A percentile compares a stretch with the other conserved stretches of the same genome.
These are phyloP conservation scores for Rhododendron ovatum DNA, from an alignment of 148 eudicot genomes.

Conservation along the genomic window DNA sequence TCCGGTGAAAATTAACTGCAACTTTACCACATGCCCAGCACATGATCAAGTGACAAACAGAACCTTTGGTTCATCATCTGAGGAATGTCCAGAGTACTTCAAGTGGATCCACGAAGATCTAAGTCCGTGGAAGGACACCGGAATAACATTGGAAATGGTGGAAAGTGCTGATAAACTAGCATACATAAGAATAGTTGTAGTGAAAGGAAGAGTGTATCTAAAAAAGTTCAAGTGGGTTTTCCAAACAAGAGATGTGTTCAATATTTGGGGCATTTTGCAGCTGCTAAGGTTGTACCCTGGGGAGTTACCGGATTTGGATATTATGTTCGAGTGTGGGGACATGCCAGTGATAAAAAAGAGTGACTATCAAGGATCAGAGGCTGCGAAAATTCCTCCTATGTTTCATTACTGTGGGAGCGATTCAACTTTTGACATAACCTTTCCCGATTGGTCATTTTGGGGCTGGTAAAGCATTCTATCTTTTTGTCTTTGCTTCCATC, in stretches of 20 bases:
- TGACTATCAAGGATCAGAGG: slow-evolving; percentile 11
- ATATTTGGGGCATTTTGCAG: slow-evolving; percentile 51
- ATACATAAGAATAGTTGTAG: slow-evolving; percentile 34
- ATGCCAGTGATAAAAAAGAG: slow-evolving; percentile 26
- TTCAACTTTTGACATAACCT: slow-evolving; percentile 35
- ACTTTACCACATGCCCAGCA: neutral
- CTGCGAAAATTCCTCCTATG: slow-evolving; percentile 23
- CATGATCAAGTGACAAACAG: neutral
- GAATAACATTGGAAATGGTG: slow-evolving; percentile 48
- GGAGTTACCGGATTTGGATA: slow-evolving; percentile 44
- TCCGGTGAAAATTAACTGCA: neutral
- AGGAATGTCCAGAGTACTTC: slow-evolving; percentile 53
- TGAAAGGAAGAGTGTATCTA: slow-evolving; percentile 49
- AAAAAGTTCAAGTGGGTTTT: slow-evolving; percentile 29
- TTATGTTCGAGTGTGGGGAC: slow-evolving; percentile 41
- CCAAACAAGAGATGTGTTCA: slow-evolving; percentile 49
- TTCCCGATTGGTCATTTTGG: slow-evolving; percentile 67
- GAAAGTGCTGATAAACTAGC: slow-evolving; percentile 30
- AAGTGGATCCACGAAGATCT: slow-evolving; percentile 69
- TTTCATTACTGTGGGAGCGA: slow-evolving; percentile 55
- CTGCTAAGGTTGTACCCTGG: slow-evolving; percentile 45
- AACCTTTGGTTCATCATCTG: neutral
- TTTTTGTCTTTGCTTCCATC: neutral
- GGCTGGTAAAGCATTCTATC: slow-evolving; percentile 35
- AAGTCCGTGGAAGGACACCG: slow-evolving; percentile 50